These are phyloP conservation scores for Rhizophagus clarus DNA, from an alignment of 192 early-diverging fungal species.

Conservation along the genomic window DNA sequence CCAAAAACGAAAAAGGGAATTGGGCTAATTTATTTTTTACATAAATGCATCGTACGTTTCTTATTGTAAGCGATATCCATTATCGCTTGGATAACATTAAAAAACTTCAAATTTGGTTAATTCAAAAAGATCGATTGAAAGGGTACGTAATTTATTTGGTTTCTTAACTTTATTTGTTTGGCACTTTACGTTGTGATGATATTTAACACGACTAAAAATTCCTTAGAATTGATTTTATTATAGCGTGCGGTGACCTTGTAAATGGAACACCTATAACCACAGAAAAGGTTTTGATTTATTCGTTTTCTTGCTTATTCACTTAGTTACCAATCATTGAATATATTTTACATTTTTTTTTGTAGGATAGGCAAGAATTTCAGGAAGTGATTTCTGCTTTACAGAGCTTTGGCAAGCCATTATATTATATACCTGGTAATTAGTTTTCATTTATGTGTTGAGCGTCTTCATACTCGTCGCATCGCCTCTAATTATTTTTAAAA, in stretches of 20 bases:
- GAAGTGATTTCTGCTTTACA: not conserved
- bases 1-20: not conserved
- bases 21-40: too few species aligned
- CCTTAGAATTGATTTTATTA: slow-evolving; percentile 23
- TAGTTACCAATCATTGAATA: not conserved
- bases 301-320: not conserved
- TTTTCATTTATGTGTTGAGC: not conserved
- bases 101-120: slow-evolving; percentile 21
- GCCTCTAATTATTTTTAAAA: not conserved
- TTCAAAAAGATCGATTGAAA: slow-evolving; percentile 10
- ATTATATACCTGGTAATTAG: slow-evolving; percentile 27
- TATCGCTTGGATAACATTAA: slow-evolving; percentile 19
- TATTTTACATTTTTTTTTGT: not conserved
- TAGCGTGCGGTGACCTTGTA: slow-evolving; percentile 24
- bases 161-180: not conserved
- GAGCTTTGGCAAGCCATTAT: slow-evolving; percentile 16
- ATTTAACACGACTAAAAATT: not conserved
- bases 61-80: slow-evolving; percentile 27
- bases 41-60: slow-evolving; percentile 16
- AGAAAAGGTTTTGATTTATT: slow-evolving; percentile 17
- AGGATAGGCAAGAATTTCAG: slow-evolving; percentile 18
- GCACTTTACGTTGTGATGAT: too few species aligned
- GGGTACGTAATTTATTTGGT: slow-evolving; percentile 11
- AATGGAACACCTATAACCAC: slow-evolving; percentile 3
- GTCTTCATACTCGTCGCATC: too few species aligned